phyloP scores from a whole-genome alignment of 352 stramenopile genomes.

The Phytopythium ostracodes region DNA sequence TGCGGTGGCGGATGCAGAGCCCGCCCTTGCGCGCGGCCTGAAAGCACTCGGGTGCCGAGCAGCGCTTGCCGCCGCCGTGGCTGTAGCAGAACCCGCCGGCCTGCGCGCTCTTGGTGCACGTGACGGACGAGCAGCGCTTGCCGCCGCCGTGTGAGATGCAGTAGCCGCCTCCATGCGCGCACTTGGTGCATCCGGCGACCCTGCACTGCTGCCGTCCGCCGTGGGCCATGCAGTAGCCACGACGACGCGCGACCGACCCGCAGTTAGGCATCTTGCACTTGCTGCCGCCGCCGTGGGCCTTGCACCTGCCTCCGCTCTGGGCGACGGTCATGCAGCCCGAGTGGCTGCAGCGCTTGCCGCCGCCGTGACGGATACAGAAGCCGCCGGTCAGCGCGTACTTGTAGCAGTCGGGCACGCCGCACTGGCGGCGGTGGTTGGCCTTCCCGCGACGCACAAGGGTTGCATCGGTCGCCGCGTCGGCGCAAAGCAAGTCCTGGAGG shows the following conservation, averaged over 20 bases:
- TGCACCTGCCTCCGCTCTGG: slow-evolving; percentile 78
- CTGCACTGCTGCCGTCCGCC: slow-evolving; percentile 75
- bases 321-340: slow-evolving; percentile 62
- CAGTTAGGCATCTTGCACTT: slow-evolving; percentile 67
- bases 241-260: slow-evolving; percentile 55
- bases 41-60: slow-evolving; percentile 62
- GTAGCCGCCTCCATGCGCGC: slow-evolving; percentile 67
- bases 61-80: slow-evolving; percentile 76
- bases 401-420: slow-evolving; percentile 42
- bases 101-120: slow-evolving; percentile 69
- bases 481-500: slow-evolving; percentile 48
- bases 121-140: slow-evolving; percentile 54
- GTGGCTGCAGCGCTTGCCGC: slow-evolving; percentile 66
- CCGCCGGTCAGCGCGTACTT: slow-evolving; percentile 69
- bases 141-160: slow-evolving; percentile 74
- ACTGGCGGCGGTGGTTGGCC: slow-evolving; percentile 51
- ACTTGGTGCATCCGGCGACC: slow-evolving; percentile 59
- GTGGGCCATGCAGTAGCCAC: slow-evolving; percentile 73
- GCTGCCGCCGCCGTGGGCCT: slow-evolving; percentile 78
- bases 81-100: slow-evolving; percentile 77
- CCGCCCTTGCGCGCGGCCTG: slow-evolving; percentile 72
- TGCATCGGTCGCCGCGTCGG: slow-evolving; percentile 14
- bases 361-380: slow-evolving; percentile 73
- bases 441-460: slow-evolving; percentile 11
- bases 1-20: slow-evolving; percentile 78